A percentile compares a stretch with the other conserved stretches of the same genome.
Conservation (phyloP, 768 basidiomycete genomes). For the Termitomyces sp. region DNA sequence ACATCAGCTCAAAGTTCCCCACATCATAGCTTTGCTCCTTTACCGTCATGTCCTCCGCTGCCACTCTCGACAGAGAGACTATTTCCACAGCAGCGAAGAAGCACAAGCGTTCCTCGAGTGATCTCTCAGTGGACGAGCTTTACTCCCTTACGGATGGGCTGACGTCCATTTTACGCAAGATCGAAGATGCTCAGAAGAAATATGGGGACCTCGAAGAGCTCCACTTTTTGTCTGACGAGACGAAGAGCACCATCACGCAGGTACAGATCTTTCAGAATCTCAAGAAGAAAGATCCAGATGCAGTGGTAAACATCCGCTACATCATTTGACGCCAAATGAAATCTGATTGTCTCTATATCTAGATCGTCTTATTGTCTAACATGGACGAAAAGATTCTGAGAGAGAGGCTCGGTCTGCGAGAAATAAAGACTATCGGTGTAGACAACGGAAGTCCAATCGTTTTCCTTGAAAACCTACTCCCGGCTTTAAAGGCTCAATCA, state of each 20-base stretch:
- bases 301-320: background rate
- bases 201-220: background rate
- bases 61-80: no score
- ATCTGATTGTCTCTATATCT: background rate
- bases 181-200: background rate
- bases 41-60: no score
- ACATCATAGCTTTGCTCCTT: no score
- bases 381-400: background rate
- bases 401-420: background rate
- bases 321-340: background rate
- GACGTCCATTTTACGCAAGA: background rate
- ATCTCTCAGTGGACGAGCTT: background rate
- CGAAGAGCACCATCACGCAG: background rate
- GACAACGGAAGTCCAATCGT: no score
- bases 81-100: background rate
- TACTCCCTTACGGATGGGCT: background rate
- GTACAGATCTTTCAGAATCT: background rate
- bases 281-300: background rate
- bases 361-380: background rate
- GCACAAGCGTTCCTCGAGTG: background rate
- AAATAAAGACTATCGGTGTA: background rate
- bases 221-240: background rate
- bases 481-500: background rate
- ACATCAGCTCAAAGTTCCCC: no score
- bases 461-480: background rate